These are phyloP conservation scores for Solanum bulbocastanum DNA, from an alignment of 257 asterid species.

Conservation along the genomic window DNA sequence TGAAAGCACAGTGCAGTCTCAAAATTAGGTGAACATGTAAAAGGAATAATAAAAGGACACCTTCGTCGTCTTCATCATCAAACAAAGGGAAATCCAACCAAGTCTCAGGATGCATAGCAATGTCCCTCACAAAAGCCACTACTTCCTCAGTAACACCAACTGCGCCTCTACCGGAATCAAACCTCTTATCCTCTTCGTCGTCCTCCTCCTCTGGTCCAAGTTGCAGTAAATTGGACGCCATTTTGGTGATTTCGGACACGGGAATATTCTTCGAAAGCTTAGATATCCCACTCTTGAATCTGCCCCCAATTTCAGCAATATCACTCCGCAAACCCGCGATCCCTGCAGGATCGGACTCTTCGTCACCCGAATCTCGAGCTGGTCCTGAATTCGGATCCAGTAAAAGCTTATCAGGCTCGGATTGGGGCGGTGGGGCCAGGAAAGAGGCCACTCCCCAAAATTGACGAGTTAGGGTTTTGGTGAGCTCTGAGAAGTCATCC, in stretches of 20 bases:
- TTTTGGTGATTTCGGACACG: slow-evolving; percentile 78
- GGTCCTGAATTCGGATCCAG: not conserved
- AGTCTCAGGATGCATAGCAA: slow-evolving; percentile 85
- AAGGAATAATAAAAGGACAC: slow-evolving; percentile 8
- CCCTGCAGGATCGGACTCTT: slow-evolving; percentile 12
- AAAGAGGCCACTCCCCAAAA: slow-evolving; percentile 99
- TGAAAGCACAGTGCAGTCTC: not conserved
- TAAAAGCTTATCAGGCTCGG: slow-evolving; percentile 18
- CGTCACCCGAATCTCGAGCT: not conserved
- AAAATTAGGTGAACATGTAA: not conserved
- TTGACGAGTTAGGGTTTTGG: slow-evolving; percentile 78
- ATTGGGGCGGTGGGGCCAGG: slow-evolving; percentile 81
- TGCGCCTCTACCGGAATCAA: slow-evolving; percentile 27
- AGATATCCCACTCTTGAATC: slow-evolving; percentile 78
- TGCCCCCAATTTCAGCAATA: slow-evolving; percentile 92
- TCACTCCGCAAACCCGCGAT: slow-evolving; percentile 65
- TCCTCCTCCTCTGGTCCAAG: slow-evolving; percentile 70
- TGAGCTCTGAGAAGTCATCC: slow-evolving; percentile 89
- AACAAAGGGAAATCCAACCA: slow-evolving; percentile 89
- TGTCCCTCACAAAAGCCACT: slow-evolving; percentile 64
- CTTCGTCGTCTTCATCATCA: slow-evolving; percentile 38
- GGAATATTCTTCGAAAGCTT: slow-evolving; percentile 64
- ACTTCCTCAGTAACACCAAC: slow-evolving; percentile 85
- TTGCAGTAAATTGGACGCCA: slow-evolving; percentile 79
- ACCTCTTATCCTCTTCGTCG: slow-evolving; percentile 10